A percentile compares a stretch with the other conserved stretches of the same genome.
These are phyloP conservation scores for Phaeomoniella chlamydospora DNA, from an alignment of 2,329 filamentous ascomycete genomes.

Conservation along the genomic window DNA sequence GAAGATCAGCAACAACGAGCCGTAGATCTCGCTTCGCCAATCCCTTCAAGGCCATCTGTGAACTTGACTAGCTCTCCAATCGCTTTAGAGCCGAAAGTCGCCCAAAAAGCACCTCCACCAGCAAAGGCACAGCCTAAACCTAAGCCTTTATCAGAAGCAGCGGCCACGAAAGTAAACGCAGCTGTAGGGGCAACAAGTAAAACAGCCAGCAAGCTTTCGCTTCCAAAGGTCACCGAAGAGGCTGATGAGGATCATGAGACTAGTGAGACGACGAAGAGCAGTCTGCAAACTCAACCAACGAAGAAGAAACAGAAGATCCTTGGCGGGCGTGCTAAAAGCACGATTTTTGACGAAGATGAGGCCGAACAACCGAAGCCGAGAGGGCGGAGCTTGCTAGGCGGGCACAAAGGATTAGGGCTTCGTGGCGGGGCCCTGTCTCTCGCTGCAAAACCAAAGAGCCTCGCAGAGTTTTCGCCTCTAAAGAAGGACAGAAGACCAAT, in stretches of 20 bases:
- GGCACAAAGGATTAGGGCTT: conserved; percentile 9
- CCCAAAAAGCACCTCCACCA: too few relatives aligned
- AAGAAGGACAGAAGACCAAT: conserved; percentile 48
- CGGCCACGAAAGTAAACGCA: conserved; percentile 20
- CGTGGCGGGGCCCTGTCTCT: conserved; percentile 5
- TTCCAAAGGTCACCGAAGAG: conserved; percentile 15
- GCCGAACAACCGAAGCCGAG: conserved; percentile 23
- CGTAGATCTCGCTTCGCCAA: conserved; percentile 12
- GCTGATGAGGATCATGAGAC: conserved; percentile 7
- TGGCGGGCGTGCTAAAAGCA: conserved; percentile 44
- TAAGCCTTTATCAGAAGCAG: conserved; percentile 23
- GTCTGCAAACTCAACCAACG: conserved; percentile 14
- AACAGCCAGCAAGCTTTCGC: conserved; percentile 4
- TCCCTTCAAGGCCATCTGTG: background rate
- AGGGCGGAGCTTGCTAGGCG: conserved; percentile 9
- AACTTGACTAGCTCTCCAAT: background rate
- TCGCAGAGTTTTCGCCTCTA: conserved; percentile 54
- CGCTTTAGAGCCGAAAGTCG: background rate
- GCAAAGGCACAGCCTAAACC: conserved; percentile 22
- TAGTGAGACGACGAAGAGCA: conserved; percentile 7
- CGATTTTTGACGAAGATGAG: conserved; percentile 59
- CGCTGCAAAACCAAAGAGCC: conserved; percentile 14
- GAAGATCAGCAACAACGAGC: conserved; percentile 9
- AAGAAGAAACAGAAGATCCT: conserved; percentile 60
- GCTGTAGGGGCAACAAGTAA: conserved; percentile 3